A percentile compares a stretch with the other conserved stretches of the same genome.
Evolutionary conservation across 495 filamentous ascomycete species (phyloP).

Genomic region (Hyaloscypha variabilis): DNA sequence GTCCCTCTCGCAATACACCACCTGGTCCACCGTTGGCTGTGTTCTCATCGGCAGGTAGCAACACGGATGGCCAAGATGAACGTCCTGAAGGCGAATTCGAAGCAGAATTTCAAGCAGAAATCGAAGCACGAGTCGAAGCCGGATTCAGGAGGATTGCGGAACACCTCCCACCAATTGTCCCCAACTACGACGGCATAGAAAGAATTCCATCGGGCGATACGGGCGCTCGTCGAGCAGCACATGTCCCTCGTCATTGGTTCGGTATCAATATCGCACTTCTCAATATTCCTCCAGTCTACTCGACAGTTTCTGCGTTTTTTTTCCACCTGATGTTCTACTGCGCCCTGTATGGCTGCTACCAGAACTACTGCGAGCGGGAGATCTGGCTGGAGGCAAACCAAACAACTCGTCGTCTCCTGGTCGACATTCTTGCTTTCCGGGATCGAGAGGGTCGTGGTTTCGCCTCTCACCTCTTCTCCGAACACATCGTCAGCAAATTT

Average conservation of each 20-base stretch:
- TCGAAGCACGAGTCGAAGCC: not conserved
- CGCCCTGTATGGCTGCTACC: not conserved
- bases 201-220: not conserved
- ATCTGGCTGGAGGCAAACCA: constrained; percentile 15
- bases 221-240: not conserved
- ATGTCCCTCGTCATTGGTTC: not conserved
- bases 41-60: too few relatives aligned
- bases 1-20: too few relatives aligned
- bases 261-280: not conserved
- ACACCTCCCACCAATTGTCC: too few relatives aligned
- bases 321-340: constrained; percentile 2
- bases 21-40: too few relatives aligned
- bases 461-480: not conserved
- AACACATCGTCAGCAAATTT: not conserved
- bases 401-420: not conserved
- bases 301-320: not conserved
- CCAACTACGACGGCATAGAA: not conserved
- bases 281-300: not conserved
- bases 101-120: too few relatives aligned
- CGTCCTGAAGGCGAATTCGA: too few relatives aligned
- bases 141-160: not conserved
- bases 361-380: not conserved
- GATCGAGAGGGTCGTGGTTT: not conserved
- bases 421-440: not conserved
- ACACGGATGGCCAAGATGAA: too few relatives aligned